Evolutionary conservation across 2,329 filamentous ascomycete species (phyloP).

Genomic region (Cladorrhinum sp.): DNA sequence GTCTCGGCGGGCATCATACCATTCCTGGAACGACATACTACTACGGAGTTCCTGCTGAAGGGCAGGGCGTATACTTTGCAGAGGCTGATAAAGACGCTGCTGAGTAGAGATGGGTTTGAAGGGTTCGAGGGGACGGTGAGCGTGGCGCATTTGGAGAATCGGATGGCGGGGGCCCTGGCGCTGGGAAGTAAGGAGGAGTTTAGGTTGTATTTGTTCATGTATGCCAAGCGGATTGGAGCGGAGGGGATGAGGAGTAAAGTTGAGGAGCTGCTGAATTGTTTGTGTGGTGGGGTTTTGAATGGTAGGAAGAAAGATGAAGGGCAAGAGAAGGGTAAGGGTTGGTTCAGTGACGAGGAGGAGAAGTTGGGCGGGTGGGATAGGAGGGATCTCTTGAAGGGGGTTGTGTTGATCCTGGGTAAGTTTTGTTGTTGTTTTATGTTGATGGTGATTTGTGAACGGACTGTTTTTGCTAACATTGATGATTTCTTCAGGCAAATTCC

Average conservation of each 20-base stretch:
- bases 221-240: constrained; percentile 89
- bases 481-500: constrained; percentile 90
- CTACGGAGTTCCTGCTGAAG: constrained; percentile 85
- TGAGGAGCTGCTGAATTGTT: constrained; percentile 80
- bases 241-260: constrained; percentile 86
- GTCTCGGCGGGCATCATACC: constrained; percentile 92
- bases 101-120: constrained; percentile 88
- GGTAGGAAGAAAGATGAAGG: constrained; percentile 48
- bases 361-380: constrained; percentile 88
- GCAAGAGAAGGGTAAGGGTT: constrained; percentile 52
- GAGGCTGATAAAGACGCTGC: constrained; percentile 81
- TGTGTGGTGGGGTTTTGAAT: constrained; percentile 69
- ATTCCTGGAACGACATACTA: constrained; percentile 89
- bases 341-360: constrained; percentile 61
- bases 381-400: constrained; percentile 81
- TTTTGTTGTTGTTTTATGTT: constrained; percentile 27
- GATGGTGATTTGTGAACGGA: neutral
- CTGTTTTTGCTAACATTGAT: neutral
- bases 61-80: constrained; percentile 90
- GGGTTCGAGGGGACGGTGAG: constrained; percentile 87
- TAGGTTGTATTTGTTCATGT: constrained; percentile 93
- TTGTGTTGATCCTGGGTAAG: constrained; percentile 88
- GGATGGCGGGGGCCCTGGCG: constrained; percentile 83
- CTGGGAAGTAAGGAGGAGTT: constrained; percentile 89
- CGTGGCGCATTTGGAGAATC: constrained; percentile 92